Evolutionary conservation across 306 rosid species (phyloP), one percentile per base, ranked within the genome.

Genomic region (Lathyrus tuberosus): DNA sequence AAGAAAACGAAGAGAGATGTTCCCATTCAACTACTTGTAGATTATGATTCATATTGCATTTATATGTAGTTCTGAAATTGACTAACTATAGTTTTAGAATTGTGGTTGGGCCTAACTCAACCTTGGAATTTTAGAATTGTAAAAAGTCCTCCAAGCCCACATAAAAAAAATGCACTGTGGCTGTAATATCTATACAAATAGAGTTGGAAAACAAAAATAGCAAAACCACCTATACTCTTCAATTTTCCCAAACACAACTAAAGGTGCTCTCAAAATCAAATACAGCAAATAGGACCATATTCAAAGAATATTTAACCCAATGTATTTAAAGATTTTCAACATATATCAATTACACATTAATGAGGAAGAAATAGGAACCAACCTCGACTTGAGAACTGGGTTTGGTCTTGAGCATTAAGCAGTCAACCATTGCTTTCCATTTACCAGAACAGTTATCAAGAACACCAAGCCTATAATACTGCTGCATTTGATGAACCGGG

Each of bases 401-500:
- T 76, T 85, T 90, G 10, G 98, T 93, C 89, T 93, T 93, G 47
- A 93, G 89, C 66, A 2, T 68, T 49, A 93, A 81, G 78, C 97
- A 90, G 43, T 90, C 94, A 20, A 76, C 12, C 72, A 88, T 71
- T 37, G 87, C 77, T 49, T 16, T 84, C 91, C 96, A 93, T 78
- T 93, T 85, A 18, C 59, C 64, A 6, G 72, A 48, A 76, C 98
- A 93, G 80, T 84, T 86, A 72, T 93, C 97, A 57, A 93, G 84
- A 62, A 43, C 30, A 18, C 98, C 97, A 58, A 88, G 58, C 82
- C 98, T 84, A 67, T 90, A 93, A 79, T 90, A 90, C 66, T 90
- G 97, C 83, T 90, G 87, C 96, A 93, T 69, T 80, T 93, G 97
- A 85, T 93, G 87, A 69, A 93, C 94, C 4, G 97, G 97, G 51